Evolutionary conservation across 2,329 filamentous ascomycete species (phyloP).

Genomic region (Stagonosporopsis chrysanthemi): DNA sequence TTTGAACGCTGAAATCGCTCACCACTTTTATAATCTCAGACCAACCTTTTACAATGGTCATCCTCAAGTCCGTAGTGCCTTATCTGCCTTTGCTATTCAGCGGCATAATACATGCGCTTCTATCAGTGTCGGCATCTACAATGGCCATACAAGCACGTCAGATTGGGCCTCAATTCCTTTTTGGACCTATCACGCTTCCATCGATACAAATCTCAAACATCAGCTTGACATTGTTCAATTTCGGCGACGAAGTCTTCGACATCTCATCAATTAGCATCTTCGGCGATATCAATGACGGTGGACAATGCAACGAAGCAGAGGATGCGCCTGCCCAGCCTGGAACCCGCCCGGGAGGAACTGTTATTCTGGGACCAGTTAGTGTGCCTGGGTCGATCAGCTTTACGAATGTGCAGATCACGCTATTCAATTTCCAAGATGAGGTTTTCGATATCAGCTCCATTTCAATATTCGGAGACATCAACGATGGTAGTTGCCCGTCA

Average conservation of each 20-base stretch:
- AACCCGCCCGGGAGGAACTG: background rate
- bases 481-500: background rate
- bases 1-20: background rate
- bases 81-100: background rate
- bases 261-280: slow-evolving; percentile 3
- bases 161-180: background rate
- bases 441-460: slow-evolving; percentile 1
- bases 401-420: background rate
- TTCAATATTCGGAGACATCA: background rate
- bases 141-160: background rate
- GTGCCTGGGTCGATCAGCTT: background rate
- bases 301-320: background rate
- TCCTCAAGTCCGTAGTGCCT: background rate
- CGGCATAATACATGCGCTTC: background rate
- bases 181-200: slow-evolving; percentile 1
- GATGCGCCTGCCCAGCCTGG: background rate
- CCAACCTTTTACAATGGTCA: background rate
- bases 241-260: slow-evolving; percentile 5
- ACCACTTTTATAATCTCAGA: background rate
- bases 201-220: slow-evolving; percentile 2
- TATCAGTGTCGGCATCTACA: background rate
- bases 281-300: background rate
- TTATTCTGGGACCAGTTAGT: background rate
- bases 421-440: slow-evolving; percentile 2
- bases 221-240: slow-evolving; percentile 1